A percentile compares a stretch with the other conserved stretches of the same genome.
Conservation (phyloP, 768 basidiomycete species). For the Tylopilus intermedius region DNA sequence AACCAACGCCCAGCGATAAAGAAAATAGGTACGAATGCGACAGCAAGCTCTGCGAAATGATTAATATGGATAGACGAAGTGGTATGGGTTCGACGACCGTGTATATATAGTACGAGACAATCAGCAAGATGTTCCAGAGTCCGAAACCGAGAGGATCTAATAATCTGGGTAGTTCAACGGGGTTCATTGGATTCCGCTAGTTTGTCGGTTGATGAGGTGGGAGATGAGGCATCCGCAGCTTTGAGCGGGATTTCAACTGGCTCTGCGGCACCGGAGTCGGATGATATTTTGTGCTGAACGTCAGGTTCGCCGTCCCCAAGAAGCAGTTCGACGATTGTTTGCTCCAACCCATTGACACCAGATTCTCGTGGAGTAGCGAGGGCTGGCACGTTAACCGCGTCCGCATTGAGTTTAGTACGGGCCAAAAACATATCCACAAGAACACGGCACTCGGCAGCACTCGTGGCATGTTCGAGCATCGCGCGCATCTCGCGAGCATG, state of each 20-base stretch:
- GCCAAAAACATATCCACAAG: slow-evolving; percentile 80
- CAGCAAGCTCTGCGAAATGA: slow-evolving; percentile 11
- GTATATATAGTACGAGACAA: slow-evolving; percentile 14
- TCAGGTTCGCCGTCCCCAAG: slow-evolving; percentile 25
- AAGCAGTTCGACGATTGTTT: slow-evolving; percentile 46
- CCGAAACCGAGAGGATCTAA: not conserved
- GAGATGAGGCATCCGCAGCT: not conserved
- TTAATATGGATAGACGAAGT: slow-evolving; percentile 11
- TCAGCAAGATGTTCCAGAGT: slow-evolving; percentile 8
- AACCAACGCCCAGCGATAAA: slow-evolving; percentile 8
- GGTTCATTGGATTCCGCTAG: slow-evolving; percentile 3
- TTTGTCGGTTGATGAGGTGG: not conserved
- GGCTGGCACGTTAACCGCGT: slow-evolving; percentile 27
- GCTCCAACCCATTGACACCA: slow-evolving; percentile 34
- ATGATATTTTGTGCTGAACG: not conserved
- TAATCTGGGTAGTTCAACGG: slow-evolving; percentile 14
- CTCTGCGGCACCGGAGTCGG: not conserved
- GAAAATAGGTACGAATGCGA: slow-evolving; percentile 9
- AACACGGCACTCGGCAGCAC: slow-evolving; percentile 77
- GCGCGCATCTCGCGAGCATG: slow-evolving; percentile 63
- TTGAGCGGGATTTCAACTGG: not conserved
- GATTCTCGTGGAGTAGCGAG: slow-evolving; percentile 33
- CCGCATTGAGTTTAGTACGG: slow-evolving; percentile 44
- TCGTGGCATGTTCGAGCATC: slow-evolving; percentile 62
- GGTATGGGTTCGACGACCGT: slow-evolving; percentile 8